Evolutionary conservation across 2,329 filamentous ascomycete species (phyloP).

Genomic region (Verticillium isaacii): DNA sequence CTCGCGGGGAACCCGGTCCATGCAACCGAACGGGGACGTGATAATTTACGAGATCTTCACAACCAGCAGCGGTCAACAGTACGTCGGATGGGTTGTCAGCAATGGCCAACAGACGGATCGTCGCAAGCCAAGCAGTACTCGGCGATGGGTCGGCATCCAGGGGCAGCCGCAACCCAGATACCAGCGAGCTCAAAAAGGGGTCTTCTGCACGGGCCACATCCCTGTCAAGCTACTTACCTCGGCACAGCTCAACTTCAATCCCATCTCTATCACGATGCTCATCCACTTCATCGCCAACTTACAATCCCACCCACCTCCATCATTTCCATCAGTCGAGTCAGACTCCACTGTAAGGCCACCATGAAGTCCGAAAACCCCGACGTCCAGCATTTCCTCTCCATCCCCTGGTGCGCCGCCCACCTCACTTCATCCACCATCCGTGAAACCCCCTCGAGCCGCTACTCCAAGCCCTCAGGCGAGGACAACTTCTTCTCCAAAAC

Average conservation of each 20-base stretch:
- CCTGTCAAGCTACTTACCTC: background rate
- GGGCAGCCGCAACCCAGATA: background rate
- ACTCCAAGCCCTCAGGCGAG: slow-evolving; percentile 16
- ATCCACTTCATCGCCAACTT: background rate
- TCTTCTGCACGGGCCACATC: background rate
- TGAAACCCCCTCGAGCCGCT: slow-evolving; percentile 27
- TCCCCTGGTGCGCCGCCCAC: slow-evolving; percentile 30
- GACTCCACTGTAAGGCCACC: background rate
- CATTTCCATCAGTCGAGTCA: background rate
- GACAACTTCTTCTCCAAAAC: slow-evolving; percentile 29
- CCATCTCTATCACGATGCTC: background rate
- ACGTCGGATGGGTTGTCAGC: no score
- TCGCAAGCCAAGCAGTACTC: no score
- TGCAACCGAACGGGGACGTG: no score
- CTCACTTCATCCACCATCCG: slow-evolving; percentile 21
- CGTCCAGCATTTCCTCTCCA: slow-evolving; percentile 24
- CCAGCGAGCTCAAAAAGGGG: background rate
- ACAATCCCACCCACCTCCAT: background rate
- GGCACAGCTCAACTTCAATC: background rate
- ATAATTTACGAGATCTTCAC: no score
- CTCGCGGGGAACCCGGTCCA: no score
- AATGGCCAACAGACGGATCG: no score
- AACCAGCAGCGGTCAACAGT: no score
- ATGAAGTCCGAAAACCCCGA: slow-evolving; percentile 10
- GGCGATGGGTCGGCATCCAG: no score